phyloP scores from a whole-genome alignment of 176 grass and related monocot genomes.

The Phoenix dactylifera region DNA sequence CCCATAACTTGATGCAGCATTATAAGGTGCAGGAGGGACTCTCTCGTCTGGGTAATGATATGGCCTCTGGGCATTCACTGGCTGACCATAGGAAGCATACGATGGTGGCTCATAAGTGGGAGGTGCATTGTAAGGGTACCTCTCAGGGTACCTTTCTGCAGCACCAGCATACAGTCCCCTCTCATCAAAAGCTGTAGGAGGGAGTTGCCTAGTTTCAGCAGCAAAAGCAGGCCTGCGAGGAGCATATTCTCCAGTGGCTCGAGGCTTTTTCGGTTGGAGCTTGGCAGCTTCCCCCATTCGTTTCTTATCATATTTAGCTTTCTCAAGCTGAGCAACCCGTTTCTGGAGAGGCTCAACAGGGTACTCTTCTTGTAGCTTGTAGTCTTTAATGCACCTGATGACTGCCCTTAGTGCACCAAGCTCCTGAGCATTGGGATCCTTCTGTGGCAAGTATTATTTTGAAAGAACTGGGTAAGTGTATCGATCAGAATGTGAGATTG shows the following conservation, averaged over 20 bases:
- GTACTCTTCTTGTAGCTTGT: conserved; percentile 68
- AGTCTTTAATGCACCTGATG: conserved; percentile 54
- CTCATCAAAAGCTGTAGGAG: conserved; percentile 20
- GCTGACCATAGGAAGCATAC: conserved; percentile 25
- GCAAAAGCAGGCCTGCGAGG: conserved; percentile 23
- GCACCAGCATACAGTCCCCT: neutral
- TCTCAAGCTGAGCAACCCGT: conserved; percentile 39
- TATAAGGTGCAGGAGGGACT: conserved; percentile 26
- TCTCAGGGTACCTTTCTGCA: neutral
- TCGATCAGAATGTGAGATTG: too few species aligned
- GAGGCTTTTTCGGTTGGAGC: conserved; percentile 33
- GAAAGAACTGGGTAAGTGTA: neutral
- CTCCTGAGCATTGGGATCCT: conserved; percentile 45
- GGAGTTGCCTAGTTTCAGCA: conserved; percentile 29
- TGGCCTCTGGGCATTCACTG: conserved; percentile 20
- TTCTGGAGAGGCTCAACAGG: conserved; percentile 73
- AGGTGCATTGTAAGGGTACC: conserved; percentile 29
- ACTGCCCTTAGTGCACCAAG: conserved; percentile 41
- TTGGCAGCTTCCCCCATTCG: conserved; percentile 20
- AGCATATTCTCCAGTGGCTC: conserved; percentile 16
- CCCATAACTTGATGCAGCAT: conserved; percentile 23
- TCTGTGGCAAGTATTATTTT: conserved; percentile 21
- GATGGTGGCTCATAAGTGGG: conserved; percentile 19
- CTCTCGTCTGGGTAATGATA: conserved; percentile 31
- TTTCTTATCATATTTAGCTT: conserved; percentile 55